A percentile compares a stretch with the other conserved stretches of the same genome.
These are phyloP conservation scores for Lophiotrema nucula DNA, from an alignment of 495 filamentous ascomycete genomes.

Conservation along the genomic window DNA sequence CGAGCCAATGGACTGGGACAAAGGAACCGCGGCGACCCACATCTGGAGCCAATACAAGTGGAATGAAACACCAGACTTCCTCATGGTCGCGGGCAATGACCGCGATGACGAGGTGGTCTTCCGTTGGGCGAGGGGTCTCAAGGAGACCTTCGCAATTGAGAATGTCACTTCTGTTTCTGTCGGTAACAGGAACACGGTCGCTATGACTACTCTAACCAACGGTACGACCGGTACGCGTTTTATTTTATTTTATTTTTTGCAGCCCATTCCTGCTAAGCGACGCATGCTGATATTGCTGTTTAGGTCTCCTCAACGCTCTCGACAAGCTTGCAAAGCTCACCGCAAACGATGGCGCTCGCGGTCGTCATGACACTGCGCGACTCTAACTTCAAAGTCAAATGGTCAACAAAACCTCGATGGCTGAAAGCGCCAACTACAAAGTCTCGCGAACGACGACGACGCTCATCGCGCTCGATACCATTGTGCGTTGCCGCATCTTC, in stretches of 20 bases:
- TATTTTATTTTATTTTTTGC: not conserved
- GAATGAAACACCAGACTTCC: slow-evolving; percentile 63
- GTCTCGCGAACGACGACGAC: too few species aligned
- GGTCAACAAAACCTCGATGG: too few species aligned
- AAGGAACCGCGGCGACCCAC: slow-evolving; percentile 71
- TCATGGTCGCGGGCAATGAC: slow-evolving; percentile 83
- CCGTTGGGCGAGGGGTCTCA: slow-evolving; percentile 82
- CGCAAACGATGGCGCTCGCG: too few species aligned
- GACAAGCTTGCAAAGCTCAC: slow-evolving; percentile 10
- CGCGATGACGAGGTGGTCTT: slow-evolving; percentile 91
- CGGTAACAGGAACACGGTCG: slow-evolving; percentile 82
- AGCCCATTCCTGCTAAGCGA: too few species aligned
- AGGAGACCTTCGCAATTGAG: slow-evolving; percentile 52
- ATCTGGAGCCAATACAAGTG: slow-evolving; percentile 59
- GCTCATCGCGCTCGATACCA: too few species aligned
- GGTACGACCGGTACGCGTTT: slow-evolving; percentile 73
- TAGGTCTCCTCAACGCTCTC: slow-evolving; percentile 23
- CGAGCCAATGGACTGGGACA: slow-evolving; percentile 77
- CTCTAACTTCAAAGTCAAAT: too few species aligned
- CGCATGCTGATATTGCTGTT: not conserved
- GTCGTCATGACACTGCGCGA: too few species aligned
- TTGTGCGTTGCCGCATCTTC: too few species aligned
- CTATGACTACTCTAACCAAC: slow-evolving; percentile 77
- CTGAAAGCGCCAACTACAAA: too few species aligned
- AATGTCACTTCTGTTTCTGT: slow-evolving; percentile 79